These are phyloP conservation scores for Ramaria sp. DNA, from an alignment of 768 basidiomycete genomes.

Conservation along the genomic window DNA sequence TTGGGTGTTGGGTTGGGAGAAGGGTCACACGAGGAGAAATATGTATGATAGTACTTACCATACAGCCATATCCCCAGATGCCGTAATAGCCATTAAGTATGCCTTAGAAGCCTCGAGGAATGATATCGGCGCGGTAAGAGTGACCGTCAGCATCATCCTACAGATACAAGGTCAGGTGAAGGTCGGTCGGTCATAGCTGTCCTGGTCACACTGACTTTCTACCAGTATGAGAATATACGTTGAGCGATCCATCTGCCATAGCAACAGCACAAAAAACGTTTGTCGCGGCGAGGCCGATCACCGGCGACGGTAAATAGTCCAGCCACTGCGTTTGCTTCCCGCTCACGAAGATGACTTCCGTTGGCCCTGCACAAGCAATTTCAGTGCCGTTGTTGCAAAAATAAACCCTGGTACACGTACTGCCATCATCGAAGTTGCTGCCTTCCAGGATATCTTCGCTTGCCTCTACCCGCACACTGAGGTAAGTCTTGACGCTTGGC, in stretches of 20 bases:
- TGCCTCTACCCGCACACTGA: slow-evolving; percentile 53
- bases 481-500: slow-evolving; percentile 49
- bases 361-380: slow-evolving; percentile 31
- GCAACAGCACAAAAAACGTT: slow-evolving; percentile 63
- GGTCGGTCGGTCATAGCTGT: background rate
- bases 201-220: slow-evolving; percentile 45
- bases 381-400: background rate
- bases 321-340: slow-evolving; percentile 76
- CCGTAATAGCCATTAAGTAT: slow-evolving; percentile 63
- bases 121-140: slow-evolving; percentile 59
- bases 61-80: slow-evolving; percentile 57
- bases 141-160: slow-evolving; percentile 71
- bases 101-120: slow-evolving; percentile 57
- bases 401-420: slow-evolving; percentile 25
- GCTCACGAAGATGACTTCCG: slow-evolving; percentile 56
- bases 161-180: background rate
- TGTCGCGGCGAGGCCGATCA: slow-evolving; percentile 57
- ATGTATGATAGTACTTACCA: slow-evolving; percentile 40
- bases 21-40: slow-evolving; percentile 2
- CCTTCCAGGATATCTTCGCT: slow-evolving; percentile 65
- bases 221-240: slow-evolving; percentile 77
- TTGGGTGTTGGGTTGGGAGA: background rate
- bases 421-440: slow-evolving; percentile 59
- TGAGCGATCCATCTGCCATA: slow-evolving; percentile 69
- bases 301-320: slow-evolving; percentile 73